Base-by-base conservation (phyloP, 192 early-diverging fungal genomes). In the Coemansia sp. region DNA sequence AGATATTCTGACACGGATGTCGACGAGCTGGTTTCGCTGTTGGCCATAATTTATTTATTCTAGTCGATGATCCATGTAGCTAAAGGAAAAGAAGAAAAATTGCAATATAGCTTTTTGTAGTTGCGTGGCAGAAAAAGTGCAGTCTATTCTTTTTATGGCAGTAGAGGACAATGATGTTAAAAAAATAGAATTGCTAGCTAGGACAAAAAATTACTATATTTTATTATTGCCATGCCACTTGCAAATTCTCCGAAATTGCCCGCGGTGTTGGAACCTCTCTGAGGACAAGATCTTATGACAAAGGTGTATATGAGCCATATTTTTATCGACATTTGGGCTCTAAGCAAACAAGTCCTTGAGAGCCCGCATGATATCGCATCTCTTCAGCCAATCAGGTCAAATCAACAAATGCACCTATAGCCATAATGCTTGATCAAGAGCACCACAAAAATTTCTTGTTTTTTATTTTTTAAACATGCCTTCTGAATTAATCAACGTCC, bases 401-500 rank as follows among this genome's bases (percentile, higher is more conserved):
- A 34, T 34, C 32, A 34, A 34, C 2, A 9, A 31, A 31, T 5
- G 6, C 3, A 5, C 6, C 30, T 6, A 31, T 31, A 5, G 3
- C 32, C 32, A 34, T 34, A 34, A 34, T 6, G 32, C 32, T 34
- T 34, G 32, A 34, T 34, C 32, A 34, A 34, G 32, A 34, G 23
- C 23, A 26, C 10, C n/a, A 31, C 10, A 34, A 49, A 49, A 40
- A 15, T 42, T 53, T n/a, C 30, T 49, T n/a, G 6, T 14, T 23
- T 31, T 50, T 9, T 0, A 36, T 21, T 18, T 9, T 44, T 36
- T 53, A 40, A 56, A 40, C 17, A 79, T 79, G 76, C 76, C 76
- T 26, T 79, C 76, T 6, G 65, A 68, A 18, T 57, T 79, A 9
- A 79, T 79, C 14, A 69, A 23, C 56, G 76, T 79, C 5, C 76